Base-by-base conservation (phyloP, 306 rosid genomes). In the Bauhinia variegata region DNA sequence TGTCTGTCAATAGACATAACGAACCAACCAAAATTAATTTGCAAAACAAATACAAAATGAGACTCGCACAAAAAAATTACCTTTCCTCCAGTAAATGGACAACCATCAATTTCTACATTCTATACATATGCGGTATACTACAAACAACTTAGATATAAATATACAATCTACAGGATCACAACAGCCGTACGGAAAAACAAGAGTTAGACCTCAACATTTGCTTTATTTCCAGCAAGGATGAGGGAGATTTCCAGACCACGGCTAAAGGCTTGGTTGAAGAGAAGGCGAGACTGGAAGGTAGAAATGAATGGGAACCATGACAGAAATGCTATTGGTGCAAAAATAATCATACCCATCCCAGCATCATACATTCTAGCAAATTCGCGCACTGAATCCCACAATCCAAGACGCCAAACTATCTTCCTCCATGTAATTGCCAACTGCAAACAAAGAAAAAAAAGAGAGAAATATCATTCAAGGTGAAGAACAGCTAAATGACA, bases 291-390 rank as follows among this genome's bases (percentile, higher is more conserved):
- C 75, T 89, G 98, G 82, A 93, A 90, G 18, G 98, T 93, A 41
- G 98, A 88, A 71, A 93, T 66, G 84, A 93, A 93, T 0, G 98
- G 97, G 82, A 93, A 93, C 98, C 98, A 93, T 7, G 98, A 88
- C 43, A 93, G 54, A 58, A 93, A 43, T 2, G 89, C 96, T 55
- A 89, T 54, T 0, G 98, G 97, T 15, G 87, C 71, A 48, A 93
- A 93, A 44, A 89, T 86, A 34, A 93, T 70, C 83, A 88, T 61
- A 6, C 98, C 98, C 98, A 93, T 93, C 57, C 91, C 96, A n/a
- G 98, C 98, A 78, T 93, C 98, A 59, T 89, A 93, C 89, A 93
- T 78, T 74, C 98, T 84, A 15, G 88, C 95, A 69, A 93, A 93
- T 79, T 93, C 96, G 5, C 98, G 92, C 49, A 93, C 89, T 3